A percentile compares a stretch with the other conserved stretches of the same genome.
phyloP scores from a whole-genome alignment of 139 green algal species.

The Chlamydomonas sp. region DNA sequence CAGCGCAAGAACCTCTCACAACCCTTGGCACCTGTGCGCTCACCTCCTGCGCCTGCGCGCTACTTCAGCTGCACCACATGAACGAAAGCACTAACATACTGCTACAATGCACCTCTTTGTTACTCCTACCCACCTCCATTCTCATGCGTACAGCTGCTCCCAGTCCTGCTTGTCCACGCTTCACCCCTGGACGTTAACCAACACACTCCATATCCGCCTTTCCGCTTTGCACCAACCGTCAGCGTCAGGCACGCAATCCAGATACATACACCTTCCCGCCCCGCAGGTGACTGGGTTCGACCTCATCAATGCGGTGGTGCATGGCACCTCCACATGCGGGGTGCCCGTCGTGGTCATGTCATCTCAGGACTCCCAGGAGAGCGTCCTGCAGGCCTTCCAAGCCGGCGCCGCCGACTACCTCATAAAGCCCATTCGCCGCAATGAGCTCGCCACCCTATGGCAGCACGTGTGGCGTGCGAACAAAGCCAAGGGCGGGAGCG shows the following conservation, averaged over 20 bases:
- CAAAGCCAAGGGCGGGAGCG: slow-evolving; percentile 10
- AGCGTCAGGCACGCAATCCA: neutral
- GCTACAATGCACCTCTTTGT: no score
- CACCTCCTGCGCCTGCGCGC: no score
- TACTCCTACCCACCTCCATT: no score
- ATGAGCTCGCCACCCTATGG: slow-evolving; percentile 83
- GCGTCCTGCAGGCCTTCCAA: slow-evolving; percentile 50
- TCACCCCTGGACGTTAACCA: no score
- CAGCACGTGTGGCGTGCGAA: slow-evolving; percentile 59
- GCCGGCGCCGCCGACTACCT: slow-evolving; percentile 78
- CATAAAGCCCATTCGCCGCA: slow-evolving; percentile 81
- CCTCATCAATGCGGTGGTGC: slow-evolving; percentile 44
- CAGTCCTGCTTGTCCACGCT: no score
- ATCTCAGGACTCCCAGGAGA: slow-evolving; percentile 42
- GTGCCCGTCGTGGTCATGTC: slow-evolving; percentile 53
- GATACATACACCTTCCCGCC: neutral
- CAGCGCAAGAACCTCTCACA: no score
- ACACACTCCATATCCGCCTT: neutral
- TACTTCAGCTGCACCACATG: no score
- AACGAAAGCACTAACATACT: no score
- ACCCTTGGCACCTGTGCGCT: no score
- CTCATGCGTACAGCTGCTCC: no score
- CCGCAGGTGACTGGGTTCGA: slow-evolving; percentile 46
- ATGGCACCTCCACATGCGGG: slow-evolving; percentile 17
- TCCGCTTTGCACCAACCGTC: neutral